Base-by-base conservation (phyloP, 2,329 filamentous ascomycete genomes). In the Hymenoscyphus infarciens region DNA sequence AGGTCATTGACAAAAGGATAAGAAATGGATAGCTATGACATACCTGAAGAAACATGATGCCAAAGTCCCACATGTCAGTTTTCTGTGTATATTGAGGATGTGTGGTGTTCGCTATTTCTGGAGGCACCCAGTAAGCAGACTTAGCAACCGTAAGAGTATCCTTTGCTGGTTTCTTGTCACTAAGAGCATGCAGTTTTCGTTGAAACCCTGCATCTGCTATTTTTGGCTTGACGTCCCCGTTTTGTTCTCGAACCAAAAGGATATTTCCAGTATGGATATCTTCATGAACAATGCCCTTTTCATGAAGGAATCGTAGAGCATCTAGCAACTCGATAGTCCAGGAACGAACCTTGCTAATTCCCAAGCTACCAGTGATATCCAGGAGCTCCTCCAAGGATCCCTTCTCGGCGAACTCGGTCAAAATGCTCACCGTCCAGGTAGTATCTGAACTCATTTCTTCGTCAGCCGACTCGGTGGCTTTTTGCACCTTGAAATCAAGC, bases 251-350 rank as follows among this genome's bases (percentile, higher is more conserved):
- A 69, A 89, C 91, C 4, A 97, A 77, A 3, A 97, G 81, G 56
- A 97, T 83, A 67, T 96, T 96, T 19, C 85, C 83, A 13, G 88
- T 81, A 72, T 96, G 91, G 19, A 97, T 87, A 71, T 90, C 87
- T 72, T 91, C 90, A 75, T 98, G 95, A 27, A 91, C 81, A 62
- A 97, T 82, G 22, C 92, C 92, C 72, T 90, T 88, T 67, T 89
- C 88, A 76, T 98, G 94, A 59, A 96, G 85, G 74, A 89, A 96
- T 63, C 92, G 90, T 31, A 99, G 79, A 0, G 89, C 95, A 77
- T 97, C 92, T 29, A 99, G 83, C 19, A 99, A 81, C 71, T 97
- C 92, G 63, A 93, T 87, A n/a, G 92, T 95, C 89, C 92, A 98
- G 27, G 91, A 87, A 60, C 92, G 88, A 54, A 93, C 87, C 73